phyloP scores from a whole-genome alignment of 208 protist species.

The Acanthamoeba healyi region DNA sequence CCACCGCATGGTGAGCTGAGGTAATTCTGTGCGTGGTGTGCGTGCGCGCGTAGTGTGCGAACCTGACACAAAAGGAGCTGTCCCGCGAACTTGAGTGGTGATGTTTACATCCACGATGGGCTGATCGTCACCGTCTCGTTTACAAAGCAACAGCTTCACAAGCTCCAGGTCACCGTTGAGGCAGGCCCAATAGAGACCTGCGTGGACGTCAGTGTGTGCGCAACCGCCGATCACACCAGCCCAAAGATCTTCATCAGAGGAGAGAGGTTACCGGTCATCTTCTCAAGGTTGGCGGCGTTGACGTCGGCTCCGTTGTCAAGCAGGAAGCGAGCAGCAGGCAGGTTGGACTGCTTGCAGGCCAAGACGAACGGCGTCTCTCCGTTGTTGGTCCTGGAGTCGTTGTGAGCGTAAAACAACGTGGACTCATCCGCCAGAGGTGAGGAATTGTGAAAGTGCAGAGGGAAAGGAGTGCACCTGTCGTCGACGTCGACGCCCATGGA shows the following conservation, averaged over 20 bases:
- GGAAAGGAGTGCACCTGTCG: not conserved
- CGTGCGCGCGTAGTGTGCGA: not conserved
- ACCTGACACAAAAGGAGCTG: not conserved
- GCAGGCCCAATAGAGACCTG: conserved; percentile 16
- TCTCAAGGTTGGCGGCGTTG: not conserved
- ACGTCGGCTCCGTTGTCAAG: conserved; percentile 1
- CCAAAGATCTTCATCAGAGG: not conserved
- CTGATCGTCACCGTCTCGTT: not conserved
- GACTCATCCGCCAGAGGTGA: not conserved
- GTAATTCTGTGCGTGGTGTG: not conserved
- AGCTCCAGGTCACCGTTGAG: not conserved
- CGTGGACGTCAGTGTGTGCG: not conserved
- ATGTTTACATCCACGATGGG: not conserved
- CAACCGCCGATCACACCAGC: no score
- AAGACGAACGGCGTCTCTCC: not conserved
- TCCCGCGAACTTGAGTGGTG: not conserved
- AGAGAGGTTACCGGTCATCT: not conserved
- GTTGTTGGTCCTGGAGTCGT: not conserved
- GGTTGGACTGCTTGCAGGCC: not conserved
- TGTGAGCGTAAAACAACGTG: not conserved
- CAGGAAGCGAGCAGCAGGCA: not conserved
- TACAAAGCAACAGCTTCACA: not conserved
- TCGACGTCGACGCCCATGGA: not conserved
- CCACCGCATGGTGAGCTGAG: no score
- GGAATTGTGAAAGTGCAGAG: not conserved